phyloP scores from a whole-genome alignment of 768 basidiomycete species.

The Paxillus involutus region DNA sequence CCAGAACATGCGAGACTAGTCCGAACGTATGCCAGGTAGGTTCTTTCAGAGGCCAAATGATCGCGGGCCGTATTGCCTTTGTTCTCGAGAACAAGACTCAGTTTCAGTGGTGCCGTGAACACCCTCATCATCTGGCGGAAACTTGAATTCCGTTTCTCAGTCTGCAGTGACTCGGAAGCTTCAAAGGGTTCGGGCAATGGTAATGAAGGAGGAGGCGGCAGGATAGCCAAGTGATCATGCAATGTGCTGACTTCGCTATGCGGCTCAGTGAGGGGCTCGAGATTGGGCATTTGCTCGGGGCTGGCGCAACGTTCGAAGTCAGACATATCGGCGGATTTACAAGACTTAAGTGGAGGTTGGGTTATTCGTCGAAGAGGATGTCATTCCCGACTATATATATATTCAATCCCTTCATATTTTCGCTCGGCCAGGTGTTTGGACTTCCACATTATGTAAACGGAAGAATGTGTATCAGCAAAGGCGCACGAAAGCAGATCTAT shows the following conservation, averaged over 20 bases:
- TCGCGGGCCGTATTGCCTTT: constrained; percentile 63
- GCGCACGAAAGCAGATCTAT: too few species aligned
- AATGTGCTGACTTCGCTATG: constrained; percentile 10
- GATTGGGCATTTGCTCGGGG: constrained; percentile 18
- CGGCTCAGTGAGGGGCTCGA: constrained; percentile 19
- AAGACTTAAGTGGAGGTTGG: too few species aligned
- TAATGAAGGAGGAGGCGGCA: not conserved
- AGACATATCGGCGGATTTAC: constrained; percentile 9
- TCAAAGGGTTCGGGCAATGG: not conserved
- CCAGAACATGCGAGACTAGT: constrained; percentile 61
- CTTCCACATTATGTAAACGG: too few species aligned
- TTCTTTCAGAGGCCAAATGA: constrained; percentile 62
- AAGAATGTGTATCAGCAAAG: too few species aligned
- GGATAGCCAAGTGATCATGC: not conserved
- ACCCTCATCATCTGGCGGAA: not conserved
- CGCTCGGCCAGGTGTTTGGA: too few species aligned
- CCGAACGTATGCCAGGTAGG: constrained; percentile 63
- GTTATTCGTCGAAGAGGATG: too few species aligned
- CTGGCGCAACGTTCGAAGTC: constrained; percentile 1
- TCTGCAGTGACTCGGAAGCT: not conserved
- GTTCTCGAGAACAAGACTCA: constrained; percentile 48
- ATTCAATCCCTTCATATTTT: too few species aligned
- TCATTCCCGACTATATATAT: too few species aligned
- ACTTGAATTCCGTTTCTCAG: not conserved
- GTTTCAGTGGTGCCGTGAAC: constrained; percentile 7